Percentiles rank a stretch among this genome's conserved stretches.
Conservation (phyloP, 148 eudicot genomes). For the Gaultheria prostrata region DNA sequence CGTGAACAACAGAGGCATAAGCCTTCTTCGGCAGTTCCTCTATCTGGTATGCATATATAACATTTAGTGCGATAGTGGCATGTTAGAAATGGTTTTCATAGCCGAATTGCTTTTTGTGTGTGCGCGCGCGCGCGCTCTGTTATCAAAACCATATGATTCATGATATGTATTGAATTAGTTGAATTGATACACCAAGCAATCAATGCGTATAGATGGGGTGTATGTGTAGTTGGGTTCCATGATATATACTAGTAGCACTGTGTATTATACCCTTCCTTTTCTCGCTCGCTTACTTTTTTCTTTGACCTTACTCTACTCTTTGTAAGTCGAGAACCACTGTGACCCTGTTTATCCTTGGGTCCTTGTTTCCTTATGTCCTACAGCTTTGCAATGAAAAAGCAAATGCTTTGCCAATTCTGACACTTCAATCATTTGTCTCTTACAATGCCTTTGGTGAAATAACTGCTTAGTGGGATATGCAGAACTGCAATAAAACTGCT, state of each 20-base stretch:
- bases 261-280: neutral
- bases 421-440: neutral
- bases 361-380: neutral
- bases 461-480: neutral
- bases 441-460: neutral
- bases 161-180: neutral
- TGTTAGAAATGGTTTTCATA: neutral
- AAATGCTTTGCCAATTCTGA: constrained; percentile 7
- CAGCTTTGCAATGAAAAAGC: neutral
- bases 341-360: neutral
- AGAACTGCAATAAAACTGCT: neutral
- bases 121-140: no score
- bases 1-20: constrained; percentile 39
- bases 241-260: neutral
- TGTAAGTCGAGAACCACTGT: neutral
- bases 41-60: constrained; percentile 32
- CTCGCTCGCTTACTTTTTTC: neutral
- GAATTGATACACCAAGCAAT: neutral
- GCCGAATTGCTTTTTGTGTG: neutral
- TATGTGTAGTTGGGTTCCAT: neutral
- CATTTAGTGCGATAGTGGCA: neutral
- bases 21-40: constrained; percentile 32
- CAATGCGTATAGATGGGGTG: neutral
- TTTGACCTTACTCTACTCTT: neutral
- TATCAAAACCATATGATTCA: neutral